Evolutionary conservation across 148 eudicot species (phyloP).

Genomic region (Selenicereus undatus): DNA sequence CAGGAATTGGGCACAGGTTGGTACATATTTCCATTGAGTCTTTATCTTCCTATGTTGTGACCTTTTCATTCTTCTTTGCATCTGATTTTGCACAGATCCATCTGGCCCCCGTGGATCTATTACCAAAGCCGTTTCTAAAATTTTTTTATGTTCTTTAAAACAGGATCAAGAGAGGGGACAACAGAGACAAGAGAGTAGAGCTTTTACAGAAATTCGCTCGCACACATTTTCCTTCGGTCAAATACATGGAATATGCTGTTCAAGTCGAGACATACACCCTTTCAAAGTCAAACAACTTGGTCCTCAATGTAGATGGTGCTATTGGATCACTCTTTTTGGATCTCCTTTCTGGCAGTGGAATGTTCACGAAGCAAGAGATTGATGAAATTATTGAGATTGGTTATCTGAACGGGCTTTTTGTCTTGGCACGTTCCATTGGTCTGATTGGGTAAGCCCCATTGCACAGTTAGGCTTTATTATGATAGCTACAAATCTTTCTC

Average conservation of each 20-base stretch:
- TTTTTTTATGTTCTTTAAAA: constrained; percentile 7
- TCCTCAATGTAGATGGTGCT: constrained; percentile 91
- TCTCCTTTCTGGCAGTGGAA: constrained; percentile 93
- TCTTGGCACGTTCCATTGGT: constrained; percentile 91
- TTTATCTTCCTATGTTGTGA: neutral
- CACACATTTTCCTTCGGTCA: constrained; percentile 82
- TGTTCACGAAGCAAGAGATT: constrained; percentile 90
- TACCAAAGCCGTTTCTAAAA: neutral
- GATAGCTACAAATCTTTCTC: neutral
- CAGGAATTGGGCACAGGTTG: constrained; percentile 98
- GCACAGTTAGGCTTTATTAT: neutral
- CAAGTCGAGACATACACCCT: constrained; percentile 94
- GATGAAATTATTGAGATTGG: constrained; percentile 91
- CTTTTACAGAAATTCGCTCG: constrained; percentile 79
- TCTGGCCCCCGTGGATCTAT: neutral
- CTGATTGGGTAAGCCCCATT: constrained; percentile 77
- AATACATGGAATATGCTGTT: constrained; percentile 98
- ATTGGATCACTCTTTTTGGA: constrained; percentile 93
- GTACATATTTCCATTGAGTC: neutral
- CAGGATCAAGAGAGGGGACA: constrained; percentile 96
- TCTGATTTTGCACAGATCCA: too few species aligned
- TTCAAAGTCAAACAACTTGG: constrained; percentile 91
- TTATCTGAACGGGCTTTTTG: constrained; percentile 91
- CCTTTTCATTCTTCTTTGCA: neutral
- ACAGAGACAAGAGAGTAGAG: constrained; percentile 98